Base-by-base conservation (phyloP, 768 basidiomycete species). In the Termitomyces titanicus region DNA sequence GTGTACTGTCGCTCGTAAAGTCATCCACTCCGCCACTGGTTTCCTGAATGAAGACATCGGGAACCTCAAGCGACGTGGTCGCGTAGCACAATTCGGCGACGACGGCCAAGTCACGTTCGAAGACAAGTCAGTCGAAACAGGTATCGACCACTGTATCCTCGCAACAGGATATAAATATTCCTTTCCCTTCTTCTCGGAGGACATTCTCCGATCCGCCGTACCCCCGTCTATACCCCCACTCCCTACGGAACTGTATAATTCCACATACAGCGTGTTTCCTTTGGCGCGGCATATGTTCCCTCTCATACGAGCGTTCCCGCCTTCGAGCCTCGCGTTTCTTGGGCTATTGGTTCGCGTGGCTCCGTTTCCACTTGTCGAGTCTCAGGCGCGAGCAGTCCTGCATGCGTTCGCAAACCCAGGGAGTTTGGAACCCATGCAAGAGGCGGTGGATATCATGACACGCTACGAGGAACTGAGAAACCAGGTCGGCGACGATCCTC, bases 311-410 rank as follows among this genome's bases (percentile, higher is more conserved):
- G 54, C 61, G 43, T 78, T 73, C 63, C 84, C 76, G 1, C 72
- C 76, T 1, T 64, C 74, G 1, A 78, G 78, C 5, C 63, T 91
- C 38, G 86, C 82, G 9, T 90, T 93, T 67, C 72, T 88, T 48
- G 82, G 88, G 2, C 78, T 92, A 11, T 74, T 75, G 1, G 65
- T 74, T 25, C 72, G 74, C 33, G 82, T 91, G 22, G 78, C 78
- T 0, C 94, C 93, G 3, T 80, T 95, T 55, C 92, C 91, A 1
- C 64, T 93, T 0, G 75, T 86, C 46, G 92, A 97, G 68, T 82
- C 81, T 0, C 94, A 96, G 69, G 86, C 86, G 0, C 80, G 79
- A 0, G 86, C 83, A 2, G 76, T 82, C 7, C 66, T 85, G 20
- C 74, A 75, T 22, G 81, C 78, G 0, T 87, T 89, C 56, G 72